phyloP scores from a whole-genome alignment of 495 filamentous ascomycete species.

The Daldinia childiae region DNA sequence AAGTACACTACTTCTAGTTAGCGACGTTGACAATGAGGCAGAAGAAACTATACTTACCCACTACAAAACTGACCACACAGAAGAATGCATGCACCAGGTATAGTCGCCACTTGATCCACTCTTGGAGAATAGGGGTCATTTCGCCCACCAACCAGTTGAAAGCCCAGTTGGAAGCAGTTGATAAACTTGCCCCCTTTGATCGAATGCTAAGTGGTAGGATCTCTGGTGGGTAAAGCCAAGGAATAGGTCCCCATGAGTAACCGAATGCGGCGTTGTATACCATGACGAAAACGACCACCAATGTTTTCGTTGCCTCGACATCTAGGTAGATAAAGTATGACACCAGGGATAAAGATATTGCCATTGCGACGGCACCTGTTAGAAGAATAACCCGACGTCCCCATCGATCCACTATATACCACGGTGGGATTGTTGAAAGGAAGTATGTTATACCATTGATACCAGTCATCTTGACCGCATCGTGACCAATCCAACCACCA shows the following conservation, averaged over 20 bases:
- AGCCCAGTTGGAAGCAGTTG: conserved; percentile 96
- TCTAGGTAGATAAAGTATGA: conserved; percentile 96
- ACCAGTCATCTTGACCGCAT: conserved; percentile 96
- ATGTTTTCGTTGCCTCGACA: conserved; percentile 73
- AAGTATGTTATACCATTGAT: conserved; percentile 95
- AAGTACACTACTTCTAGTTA: conserved; percentile 78
- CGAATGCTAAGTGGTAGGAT: conserved; percentile 96
- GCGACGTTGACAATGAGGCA: conserved; percentile 1
- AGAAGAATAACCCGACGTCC: conserved; percentile 90
- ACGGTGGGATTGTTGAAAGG: conserved; percentile 89
- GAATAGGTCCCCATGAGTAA: conserved; percentile 98
- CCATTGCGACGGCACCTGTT: conserved; percentile 90
- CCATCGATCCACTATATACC: conserved; percentile 96
- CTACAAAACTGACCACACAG: conserved; percentile 93
- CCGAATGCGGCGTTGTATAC: conserved; percentile 98
- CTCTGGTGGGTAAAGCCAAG: conserved; percentile 98
- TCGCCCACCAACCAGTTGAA: conserved; percentile 98
- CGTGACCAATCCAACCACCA: conserved; percentile 89
- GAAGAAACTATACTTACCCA: conserved; percentile 72
- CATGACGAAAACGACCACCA: conserved; percentile 96
- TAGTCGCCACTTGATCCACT: conserved; percentile 88
- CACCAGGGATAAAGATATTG: conserved; percentile 86
- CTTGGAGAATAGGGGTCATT: conserved; percentile 92
- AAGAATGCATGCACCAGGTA: conserved; percentile 98
- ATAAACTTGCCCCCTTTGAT: conserved; percentile 96